Base-by-base conservation (phyloP, 169 alveolate genomes). In the Cryptosporidium viatorum region DNA sequence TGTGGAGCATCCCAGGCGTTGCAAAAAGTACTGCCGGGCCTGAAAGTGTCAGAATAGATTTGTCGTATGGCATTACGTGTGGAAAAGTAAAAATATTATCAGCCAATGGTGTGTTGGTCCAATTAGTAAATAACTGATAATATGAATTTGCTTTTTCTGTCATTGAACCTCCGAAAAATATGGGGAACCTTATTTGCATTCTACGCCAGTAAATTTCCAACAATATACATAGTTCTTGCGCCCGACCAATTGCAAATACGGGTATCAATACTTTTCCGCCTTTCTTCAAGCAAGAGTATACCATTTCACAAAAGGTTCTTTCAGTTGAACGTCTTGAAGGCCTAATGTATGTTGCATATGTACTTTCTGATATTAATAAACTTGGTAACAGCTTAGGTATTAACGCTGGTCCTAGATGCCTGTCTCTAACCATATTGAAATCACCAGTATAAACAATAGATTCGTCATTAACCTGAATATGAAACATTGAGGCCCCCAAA, bases 1-100 rank as follows among this genome's bases (percentile, higher is more conserved):
- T 98, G 92, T 98, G 99, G 14, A 98, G 96, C 99, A 98, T 98
- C n/a, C 99, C 99, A 0, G 99, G 99, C 9, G 99, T 97, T 21
- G 99, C 99, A 84, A 98, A 97, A 69, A 97, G 94, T 48, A 98
- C 99, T 98, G 98, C 97, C 0, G 99, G 99, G n/a, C 97, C 94
- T 58, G 97, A 94, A 21, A 96, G 95, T 51, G 95, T 96, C 55
- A 97, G 92, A 69, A 96, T 84, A 26, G 94, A 92, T 91, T 95
- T 94, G 69, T 97, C 98, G 86, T 97, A 97, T 6, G 97, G 98
- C 62, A 96, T 91, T 26, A 98, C 97, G 89, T 97, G 95, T 73
- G 94, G 87, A 91, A 97, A 97, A 80, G 97, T 95, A 92, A 98
- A 98, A 71, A 97, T 94, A 89, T 97, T 97, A 93, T 96, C 95